These are phyloP conservation scores for Piromyces sp. DNA, from an alignment of 192 early-diverging fungal genomes.

Conservation along the genomic window DNA sequence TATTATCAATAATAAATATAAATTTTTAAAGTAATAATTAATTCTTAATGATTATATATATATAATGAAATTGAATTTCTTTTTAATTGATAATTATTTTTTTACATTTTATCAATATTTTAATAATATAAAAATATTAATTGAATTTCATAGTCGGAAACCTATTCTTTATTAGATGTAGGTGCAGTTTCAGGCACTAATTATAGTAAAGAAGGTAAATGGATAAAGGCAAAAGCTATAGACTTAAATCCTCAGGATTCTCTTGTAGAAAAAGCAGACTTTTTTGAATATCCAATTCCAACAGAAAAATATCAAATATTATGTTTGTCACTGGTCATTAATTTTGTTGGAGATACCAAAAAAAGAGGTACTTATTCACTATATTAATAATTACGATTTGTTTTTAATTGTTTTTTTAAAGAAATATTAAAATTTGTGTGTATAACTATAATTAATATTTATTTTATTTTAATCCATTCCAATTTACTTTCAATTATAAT, in stretches of 20 bases:
- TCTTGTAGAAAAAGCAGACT: conserved; percentile 58
- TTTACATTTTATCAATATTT: no score
- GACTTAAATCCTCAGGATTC: conserved; percentile 74
- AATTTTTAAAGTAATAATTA: no score
- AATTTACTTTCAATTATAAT: no score
- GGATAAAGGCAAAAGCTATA: conserved; percentile 57
- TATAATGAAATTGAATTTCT: no score
- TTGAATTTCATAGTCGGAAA: neutral
- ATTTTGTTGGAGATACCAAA: conserved; percentile 65
- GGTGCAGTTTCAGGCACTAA: conserved; percentile 64
- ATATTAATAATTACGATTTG: neutral
- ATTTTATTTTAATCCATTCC: no score
- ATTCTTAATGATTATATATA: no score
- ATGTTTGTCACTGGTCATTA: conserved; percentile 67
- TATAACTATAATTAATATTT: no score
- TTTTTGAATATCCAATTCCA: conserved; percentile 49
- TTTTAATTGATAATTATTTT: no score
- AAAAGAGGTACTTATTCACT: conserved; percentile 28
- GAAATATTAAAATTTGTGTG: no score
- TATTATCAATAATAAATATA: no score
- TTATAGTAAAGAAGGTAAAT: conserved; percentile 43
- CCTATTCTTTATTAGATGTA: conserved; percentile 48
- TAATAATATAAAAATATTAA: no score
- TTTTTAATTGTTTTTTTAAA: neutral
- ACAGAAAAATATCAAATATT: conserved; percentile 51